These are phyloP conservation scores for Tagetes erecta DNA, from an alignment of 129 eudicot species.

Conservation along the genomic window DNA sequence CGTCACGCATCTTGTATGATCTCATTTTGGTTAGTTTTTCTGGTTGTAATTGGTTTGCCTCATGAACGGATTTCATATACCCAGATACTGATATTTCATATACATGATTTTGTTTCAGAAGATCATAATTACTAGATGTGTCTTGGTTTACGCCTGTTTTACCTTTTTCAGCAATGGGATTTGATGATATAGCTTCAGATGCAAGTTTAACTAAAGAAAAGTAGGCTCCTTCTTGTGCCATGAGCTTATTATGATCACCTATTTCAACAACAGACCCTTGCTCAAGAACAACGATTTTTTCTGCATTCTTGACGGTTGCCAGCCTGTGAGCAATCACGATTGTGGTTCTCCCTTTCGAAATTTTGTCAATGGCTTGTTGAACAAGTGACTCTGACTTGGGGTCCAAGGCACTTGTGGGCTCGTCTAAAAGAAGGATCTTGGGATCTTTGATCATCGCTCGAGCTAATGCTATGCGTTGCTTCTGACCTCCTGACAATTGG, in stretches of 20 bases:
- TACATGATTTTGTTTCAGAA: slow-evolving; percentile 37
- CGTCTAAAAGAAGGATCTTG: slow-evolving; percentile 76
- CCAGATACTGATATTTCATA: slow-evolving; percentile 48
- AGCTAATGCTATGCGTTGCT: slow-evolving; percentile 79
- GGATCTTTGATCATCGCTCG: slow-evolving; percentile 90
- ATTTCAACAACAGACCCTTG: slow-evolving; percentile 68
- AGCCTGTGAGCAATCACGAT: slow-evolving; percentile 83
- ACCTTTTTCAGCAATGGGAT: slow-evolving; percentile 24
- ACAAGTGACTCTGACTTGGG: slow-evolving; percentile 68
- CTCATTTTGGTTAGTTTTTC: slow-evolving; percentile 22
- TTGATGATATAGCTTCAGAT: slow-evolving; percentile 50
- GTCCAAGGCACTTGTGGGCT: slow-evolving; percentile 86
- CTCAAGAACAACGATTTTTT: slow-evolving; percentile 63
- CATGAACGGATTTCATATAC: slow-evolving; percentile 49
- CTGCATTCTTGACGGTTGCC: slow-evolving; percentile 73
- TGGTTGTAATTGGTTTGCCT: slow-evolving; percentile 36
- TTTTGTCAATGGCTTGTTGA: slow-evolving; percentile 75
- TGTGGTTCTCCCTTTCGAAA: slow-evolving; percentile 74
- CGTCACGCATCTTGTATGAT: slow-evolving; percentile 42
- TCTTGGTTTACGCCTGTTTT: slow-evolving; percentile 27
- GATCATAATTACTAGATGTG: slow-evolving; percentile 32
- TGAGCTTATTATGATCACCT: slow-evolving; percentile 71
- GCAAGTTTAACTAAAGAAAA: slow-evolving; percentile 66
- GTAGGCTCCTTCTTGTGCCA: slow-evolving; percentile 69
- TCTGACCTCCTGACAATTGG: slow-evolving; percentile 81